These are phyloP conservation scores for Diaporthe nobilis DNA, from an alignment of 2,329 filamentous ascomycete genomes.

Conservation along the genomic window DNA sequence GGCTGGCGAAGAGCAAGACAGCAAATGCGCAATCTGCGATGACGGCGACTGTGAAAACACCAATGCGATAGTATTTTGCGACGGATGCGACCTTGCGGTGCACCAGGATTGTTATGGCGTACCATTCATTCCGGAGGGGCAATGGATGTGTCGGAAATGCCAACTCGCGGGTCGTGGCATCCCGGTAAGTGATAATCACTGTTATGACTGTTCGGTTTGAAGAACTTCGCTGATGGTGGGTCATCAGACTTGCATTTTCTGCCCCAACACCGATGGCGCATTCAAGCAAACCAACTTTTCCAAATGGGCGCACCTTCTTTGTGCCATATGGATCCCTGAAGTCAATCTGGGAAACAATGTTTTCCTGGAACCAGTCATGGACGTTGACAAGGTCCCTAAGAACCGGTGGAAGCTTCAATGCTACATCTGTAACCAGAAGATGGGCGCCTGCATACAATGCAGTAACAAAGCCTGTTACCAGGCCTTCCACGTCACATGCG, in stretches of 20 bases:
- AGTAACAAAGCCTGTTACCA: constrained; percentile 97
- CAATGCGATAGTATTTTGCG: constrained; percentile 98
- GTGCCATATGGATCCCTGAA: constrained; percentile 98
- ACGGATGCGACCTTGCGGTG: constrained; percentile 96
- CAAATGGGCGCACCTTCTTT: constrained; percentile 96
- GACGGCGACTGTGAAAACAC: constrained; percentile 99
- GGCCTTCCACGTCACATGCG: constrained; percentile 97
- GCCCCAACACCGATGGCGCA: constrained; percentile 95
- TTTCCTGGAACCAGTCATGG: constrained; percentile 98
- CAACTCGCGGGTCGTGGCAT: constrained; percentile 93
- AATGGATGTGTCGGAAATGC: constrained; percentile 98
- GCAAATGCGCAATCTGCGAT: constrained; percentile 97
- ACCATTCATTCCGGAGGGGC: constrained; percentile 97
- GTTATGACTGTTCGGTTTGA: neutral
- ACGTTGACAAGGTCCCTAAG: constrained; percentile 97
- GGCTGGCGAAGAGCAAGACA: constrained; percentile 93
- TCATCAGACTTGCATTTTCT: constrained; percentile 91
- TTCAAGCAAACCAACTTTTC: constrained; percentile 98
- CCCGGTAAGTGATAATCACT: constrained; percentile 69
- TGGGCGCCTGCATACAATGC: constrained; percentile 99
- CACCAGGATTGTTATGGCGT: constrained; percentile 99
- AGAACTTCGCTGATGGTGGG: constrained; percentile 34
- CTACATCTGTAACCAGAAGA: constrained; percentile 97
- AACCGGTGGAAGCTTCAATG: constrained; percentile 93
- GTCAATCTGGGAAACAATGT: constrained; percentile 95